Evolutionary conservation across 257 asterid genomes (phyloP).

Genomic region (Nyctanthes arbortristis): DNA sequence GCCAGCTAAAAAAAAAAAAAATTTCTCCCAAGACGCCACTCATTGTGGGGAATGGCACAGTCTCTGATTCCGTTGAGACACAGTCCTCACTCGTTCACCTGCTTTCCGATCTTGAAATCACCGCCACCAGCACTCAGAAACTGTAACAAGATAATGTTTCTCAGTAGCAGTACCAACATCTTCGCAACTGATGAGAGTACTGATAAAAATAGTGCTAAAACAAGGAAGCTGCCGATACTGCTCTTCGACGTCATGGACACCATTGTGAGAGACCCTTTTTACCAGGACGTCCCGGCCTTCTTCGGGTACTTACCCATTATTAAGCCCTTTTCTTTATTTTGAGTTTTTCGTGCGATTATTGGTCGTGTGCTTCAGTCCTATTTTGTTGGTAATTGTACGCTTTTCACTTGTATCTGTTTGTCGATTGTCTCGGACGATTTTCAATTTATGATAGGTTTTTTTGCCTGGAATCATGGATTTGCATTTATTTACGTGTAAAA

Average conservation of each 20-base stretch:
- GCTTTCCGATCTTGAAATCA: constrained; percentile 21
- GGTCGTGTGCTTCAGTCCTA: background rate
- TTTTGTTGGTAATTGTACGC: background rate
- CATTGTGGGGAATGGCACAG: background rate
- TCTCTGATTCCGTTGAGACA: background rate
- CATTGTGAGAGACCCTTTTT: constrained; percentile 85
- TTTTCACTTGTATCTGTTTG: no score
- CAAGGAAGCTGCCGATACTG: constrained; percentile 67
- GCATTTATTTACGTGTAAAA: background rate
- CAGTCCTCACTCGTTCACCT: constrained; percentile 3
- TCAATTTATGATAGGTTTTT: background rate
- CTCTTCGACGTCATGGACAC: constrained; percentile 94
- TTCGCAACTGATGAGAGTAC: constrained; percentile 9
- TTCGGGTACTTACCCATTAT: constrained; percentile 60
- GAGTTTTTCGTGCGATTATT: background rate
- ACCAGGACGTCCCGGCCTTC: constrained; percentile 76
- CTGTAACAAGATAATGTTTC: constrained; percentile 27
- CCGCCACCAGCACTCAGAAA: constrained; percentile 2
- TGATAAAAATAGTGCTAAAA: background rate
- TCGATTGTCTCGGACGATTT: no score
- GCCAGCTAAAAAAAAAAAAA: no score
- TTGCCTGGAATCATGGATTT: no score
- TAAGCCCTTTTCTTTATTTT: background rate
- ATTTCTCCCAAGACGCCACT: no score
- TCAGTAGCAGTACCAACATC: constrained; percentile 14